Conservation (phyloP, 352 stramenopile genomes). For the Pythium chondricola region DNA sequence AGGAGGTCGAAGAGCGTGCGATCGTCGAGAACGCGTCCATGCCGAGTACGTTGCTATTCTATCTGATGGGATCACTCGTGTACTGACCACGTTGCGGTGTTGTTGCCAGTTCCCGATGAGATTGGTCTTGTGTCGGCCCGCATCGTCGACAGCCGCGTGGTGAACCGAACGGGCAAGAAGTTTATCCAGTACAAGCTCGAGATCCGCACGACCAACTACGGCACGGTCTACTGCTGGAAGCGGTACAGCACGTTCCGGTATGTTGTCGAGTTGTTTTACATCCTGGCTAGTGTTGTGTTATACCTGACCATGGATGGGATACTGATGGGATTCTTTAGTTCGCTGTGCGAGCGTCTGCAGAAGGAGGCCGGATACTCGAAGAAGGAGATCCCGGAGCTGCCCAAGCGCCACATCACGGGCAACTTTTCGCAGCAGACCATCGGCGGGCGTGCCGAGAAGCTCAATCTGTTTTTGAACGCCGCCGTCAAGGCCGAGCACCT, state of each 20-base stretch:
- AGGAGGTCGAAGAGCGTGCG: constrained; percentile 70
- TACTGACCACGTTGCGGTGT: constrained; percentile 15
- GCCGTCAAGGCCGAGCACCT: constrained; percentile 75
- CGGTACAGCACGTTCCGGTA: constrained; percentile 86
- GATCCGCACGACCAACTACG: constrained; percentile 84
- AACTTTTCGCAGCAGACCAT: constrained; percentile 84
- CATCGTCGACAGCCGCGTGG: constrained; percentile 80
- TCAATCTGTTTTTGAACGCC: constrained; percentile 77
- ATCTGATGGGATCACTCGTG: not conserved
- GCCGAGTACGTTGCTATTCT: constrained; percentile 49
- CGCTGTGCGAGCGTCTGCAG: constrained; percentile 76
- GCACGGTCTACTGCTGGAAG: constrained; percentile 86
- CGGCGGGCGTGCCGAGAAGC: constrained; percentile 76
- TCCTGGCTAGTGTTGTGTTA: too few relatives aligned
- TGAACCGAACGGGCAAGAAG: constrained; percentile 80
- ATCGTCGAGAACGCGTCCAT: constrained; percentile 77
- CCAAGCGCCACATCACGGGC: constrained; percentile 74
- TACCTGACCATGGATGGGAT: not conserved
- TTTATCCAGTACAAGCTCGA: constrained; percentile 90
- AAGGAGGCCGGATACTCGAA: constrained; percentile 82
- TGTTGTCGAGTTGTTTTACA: too few relatives aligned
- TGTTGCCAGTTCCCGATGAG: constrained; percentile 63
- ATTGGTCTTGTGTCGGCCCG: constrained; percentile 73
- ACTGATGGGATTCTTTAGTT: constrained; percentile 23
- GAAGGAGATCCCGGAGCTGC: constrained; percentile 79